Evolutionary conservation across 2,329 filamentous ascomycete species (phyloP), one percentile per base, ranked within the genome.

Genomic region (Didymella keratinophila): DNA sequence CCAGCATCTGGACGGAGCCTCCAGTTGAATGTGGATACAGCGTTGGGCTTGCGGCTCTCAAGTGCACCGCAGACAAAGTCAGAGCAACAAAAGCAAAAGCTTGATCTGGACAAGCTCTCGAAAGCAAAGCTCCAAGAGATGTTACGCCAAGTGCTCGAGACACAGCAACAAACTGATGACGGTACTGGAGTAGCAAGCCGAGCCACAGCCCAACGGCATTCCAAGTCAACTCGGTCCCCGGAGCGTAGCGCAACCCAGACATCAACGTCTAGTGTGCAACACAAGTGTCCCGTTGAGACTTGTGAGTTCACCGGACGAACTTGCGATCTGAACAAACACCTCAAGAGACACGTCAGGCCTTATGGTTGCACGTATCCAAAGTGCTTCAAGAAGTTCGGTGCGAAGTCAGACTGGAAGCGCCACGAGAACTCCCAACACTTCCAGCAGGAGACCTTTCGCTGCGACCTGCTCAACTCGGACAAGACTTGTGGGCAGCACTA

Each of bases 331-430:
- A 78, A 73, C 64, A 97, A 97, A 75, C 93, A 97, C 73, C 81
- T 86, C 74, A 94, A 92, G 72, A 87, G 93, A 1, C 93, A 97
- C 73, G 83, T 86, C 8, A 88, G 87, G 64, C 93, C 92, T 0
- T 97, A 94, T 62, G 88, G 87, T 12, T 97, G 93, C 75, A 96
- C 92, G 0, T 90, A 88, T 63, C 76, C 81, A 9, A 77, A 79
- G 28, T 97, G 93, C 70, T 75, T 78, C 47, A 93, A 92, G 70
- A 81, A 73, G 0, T 97, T 97, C 66, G 93, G 93, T n/a, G 93
- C 90, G 75, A 96, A 97, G 72, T 93, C 92, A 58, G 93, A 97
- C 76, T 97, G 87, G 93, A 96, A 96, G 73, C 87, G 93, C 1
- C 93, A 97, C 70, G 94, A 97, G 71, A 89, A 87, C 64, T 87